Evolutionary conservation across 495 filamentous ascomycete species (phyloP).

Genomic region (Aspergillus indologenus): DNA sequence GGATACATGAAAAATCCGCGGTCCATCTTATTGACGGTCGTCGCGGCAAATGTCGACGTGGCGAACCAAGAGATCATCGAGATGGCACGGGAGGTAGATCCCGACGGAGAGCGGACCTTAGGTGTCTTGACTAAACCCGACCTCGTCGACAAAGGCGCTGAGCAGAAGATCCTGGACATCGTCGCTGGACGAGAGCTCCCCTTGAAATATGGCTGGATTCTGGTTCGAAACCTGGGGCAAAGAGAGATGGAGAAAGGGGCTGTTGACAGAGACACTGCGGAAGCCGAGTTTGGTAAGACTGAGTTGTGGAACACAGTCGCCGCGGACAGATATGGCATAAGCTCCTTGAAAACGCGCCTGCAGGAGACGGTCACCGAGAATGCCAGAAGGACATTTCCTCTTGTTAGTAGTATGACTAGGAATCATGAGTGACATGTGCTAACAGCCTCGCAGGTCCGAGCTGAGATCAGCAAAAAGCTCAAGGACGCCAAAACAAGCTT

Average conservation of each 20-base stretch:
- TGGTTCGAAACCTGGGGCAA: conserved; percentile 54
- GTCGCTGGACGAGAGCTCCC: conserved; percentile 39
- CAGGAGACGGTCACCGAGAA: conserved; percentile 16
- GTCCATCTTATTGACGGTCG: conserved; percentile 57
- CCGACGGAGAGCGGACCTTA: conserved; percentile 49
- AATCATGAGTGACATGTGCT: not conserved
- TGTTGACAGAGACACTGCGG: conserved; percentile 21
- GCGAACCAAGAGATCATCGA: conserved; percentile 59
- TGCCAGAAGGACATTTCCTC: conserved; percentile 15
- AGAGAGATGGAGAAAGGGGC: conserved; percentile 16
- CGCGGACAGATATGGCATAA: conserved; percentile 48
- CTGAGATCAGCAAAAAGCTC: conserved; percentile 43
- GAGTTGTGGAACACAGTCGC: conserved; percentile 45
- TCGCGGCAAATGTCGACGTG: conserved; percentile 63
- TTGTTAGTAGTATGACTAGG: not conserved
- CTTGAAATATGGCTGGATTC: conserved; percentile 52
- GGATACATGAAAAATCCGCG: conserved; percentile 52
- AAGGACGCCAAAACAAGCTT: conserved; percentile 29
- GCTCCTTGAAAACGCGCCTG: conserved; percentile 38
- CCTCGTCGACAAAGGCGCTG: conserved; percentile 48
- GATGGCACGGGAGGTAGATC: conserved; percentile 50
- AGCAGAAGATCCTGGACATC: conserved; percentile 43
- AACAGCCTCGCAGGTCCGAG: conserved; percentile 32
- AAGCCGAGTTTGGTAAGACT: conserved; percentile 21
- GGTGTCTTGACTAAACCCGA: conserved; percentile 63